Evolutionary conservation across 306 rosid genomes (phyloP).

Genomic region (Urtica urens): DNA sequence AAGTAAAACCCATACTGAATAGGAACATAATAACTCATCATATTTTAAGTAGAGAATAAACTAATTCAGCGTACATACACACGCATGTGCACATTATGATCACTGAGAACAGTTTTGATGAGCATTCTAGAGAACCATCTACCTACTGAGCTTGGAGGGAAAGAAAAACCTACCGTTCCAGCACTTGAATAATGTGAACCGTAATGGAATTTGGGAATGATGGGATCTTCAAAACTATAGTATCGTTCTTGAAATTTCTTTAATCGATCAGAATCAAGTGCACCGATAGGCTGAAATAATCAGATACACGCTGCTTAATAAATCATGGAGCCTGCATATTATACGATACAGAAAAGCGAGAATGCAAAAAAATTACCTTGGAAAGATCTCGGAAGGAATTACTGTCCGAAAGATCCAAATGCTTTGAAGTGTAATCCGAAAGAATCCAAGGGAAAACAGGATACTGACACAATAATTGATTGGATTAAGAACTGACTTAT

Average conservation of each 20-base stretch:
- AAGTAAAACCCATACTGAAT: not conserved
- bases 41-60: not conserved
- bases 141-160: not conserved
- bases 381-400: slow-evolving; percentile 89
- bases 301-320: slow-evolving; percentile 12
- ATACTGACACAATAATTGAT: slow-evolving; percentile 47
- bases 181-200: slow-evolving; percentile 99
- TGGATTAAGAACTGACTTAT: no score
- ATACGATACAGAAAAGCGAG: slow-evolving; percentile 15
- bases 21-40: not conserved
- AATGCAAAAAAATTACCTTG: slow-evolving; percentile 45
- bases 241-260: slow-evolving; percentile 87
- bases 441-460: slow-evolving; percentile 99
- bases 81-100: no score
- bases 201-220: slow-evolving; percentile 90
- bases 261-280: slow-evolving; percentile 67
- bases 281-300: slow-evolving; percentile 78
- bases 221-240: slow-evolving; percentile 82
- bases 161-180: slow-evolving; percentile 66
- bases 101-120: not conserved
- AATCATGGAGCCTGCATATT: not conserved
- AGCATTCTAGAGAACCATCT: not conserved
- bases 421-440: slow-evolving; percentile 81
- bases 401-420: slow-evolving; percentile 74
- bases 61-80: not conserved